These are phyloP conservation scores for Aspergillus glaucus DNA, from an alignment of 2,329 filamentous ascomycete genomes.

Conservation along the genomic window DNA sequence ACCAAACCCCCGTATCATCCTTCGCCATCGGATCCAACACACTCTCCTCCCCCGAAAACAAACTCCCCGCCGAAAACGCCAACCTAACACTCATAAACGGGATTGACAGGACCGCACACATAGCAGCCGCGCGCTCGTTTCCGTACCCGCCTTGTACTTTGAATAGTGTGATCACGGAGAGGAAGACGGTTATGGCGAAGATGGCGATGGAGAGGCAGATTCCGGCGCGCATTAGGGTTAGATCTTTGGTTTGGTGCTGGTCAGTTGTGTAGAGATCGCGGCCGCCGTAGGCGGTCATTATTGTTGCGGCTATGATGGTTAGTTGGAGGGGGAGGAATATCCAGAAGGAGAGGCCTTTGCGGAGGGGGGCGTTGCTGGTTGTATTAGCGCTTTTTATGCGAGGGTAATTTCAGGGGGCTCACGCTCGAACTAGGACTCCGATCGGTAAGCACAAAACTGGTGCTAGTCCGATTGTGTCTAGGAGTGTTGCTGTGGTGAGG, in stretches of 20 bases:
- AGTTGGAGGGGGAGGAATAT: conserved; percentile 10
- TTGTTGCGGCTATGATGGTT: conserved; percentile 8
- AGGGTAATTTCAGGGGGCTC: background rate
- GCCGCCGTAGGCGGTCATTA: conserved; percentile 13
- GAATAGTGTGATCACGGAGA: conserved; percentile 6
- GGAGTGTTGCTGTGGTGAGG: conserved; percentile 8
- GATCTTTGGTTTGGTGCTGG: conserved; percentile 6
- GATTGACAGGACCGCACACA: conserved; percentile 8
- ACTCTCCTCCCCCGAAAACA: conserved; percentile 8
- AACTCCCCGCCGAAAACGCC: conserved; percentile 9
- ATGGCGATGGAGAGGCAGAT: conserved; percentile 9
- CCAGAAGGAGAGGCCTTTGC: conserved; percentile 10
- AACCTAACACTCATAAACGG: conserved; percentile 10
- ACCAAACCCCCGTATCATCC: conserved; percentile 8
- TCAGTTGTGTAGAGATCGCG: conserved; percentile 9
- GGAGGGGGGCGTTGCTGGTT: conserved; percentile 9
- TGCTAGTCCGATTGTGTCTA: conserved; percentile 12
- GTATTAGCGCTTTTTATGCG: conserved; percentile 1
- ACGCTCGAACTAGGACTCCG: conserved; percentile 10
- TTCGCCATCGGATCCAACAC: conserved; percentile 8
- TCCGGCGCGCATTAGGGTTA: conserved; percentile 10
- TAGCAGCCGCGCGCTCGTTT: conserved; percentile 7
- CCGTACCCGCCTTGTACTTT: conserved; percentile 9
- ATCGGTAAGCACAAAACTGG: conserved; percentile 10
- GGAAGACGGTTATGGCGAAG: conserved; percentile 4